A percentile compares a stretch with the other conserved stretches of the same genome.
Evolutionary conservation across 202 grass and related monocot species (phyloP).

Genomic region (Digitaria exilis): DNA sequence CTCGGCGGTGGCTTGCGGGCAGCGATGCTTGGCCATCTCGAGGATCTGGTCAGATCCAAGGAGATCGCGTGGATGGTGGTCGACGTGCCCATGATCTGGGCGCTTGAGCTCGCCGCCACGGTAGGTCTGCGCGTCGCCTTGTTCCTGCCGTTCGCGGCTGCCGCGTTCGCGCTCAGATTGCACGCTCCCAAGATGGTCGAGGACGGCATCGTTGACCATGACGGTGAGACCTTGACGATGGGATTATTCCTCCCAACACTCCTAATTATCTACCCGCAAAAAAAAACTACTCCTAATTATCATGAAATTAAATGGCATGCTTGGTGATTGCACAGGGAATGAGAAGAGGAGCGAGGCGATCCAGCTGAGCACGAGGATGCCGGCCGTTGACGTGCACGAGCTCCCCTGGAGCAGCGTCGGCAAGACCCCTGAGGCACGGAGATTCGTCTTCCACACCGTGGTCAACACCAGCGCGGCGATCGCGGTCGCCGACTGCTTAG

Average conservation of each 20-base stretch:
- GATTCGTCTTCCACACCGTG: conserved; percentile 27
- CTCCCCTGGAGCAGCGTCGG: conserved; percentile 36
- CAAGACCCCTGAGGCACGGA: background rate
- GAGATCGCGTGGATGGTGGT: conserved; percentile 28
- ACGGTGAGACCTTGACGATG: conserved; percentile 2
- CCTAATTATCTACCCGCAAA: too few relatives aligned
- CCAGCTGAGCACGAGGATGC: conserved; percentile 35
- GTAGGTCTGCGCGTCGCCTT: conserved; percentile 27
- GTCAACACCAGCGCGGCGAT: background rate
- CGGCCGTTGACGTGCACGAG: conserved; percentile 3
- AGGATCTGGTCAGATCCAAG: conserved; percentile 19
- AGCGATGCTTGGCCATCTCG: background rate
- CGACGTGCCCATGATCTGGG: conserved; percentile 35
- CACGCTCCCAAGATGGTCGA: conserved; percentile 25
- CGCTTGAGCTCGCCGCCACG: background rate
- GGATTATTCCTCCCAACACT: too few relatives aligned
- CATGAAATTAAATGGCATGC: background rate
- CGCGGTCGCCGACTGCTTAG: conserved; percentile 28
- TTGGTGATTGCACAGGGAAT: background rate
- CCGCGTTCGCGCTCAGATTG: background rate
- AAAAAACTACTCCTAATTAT: too few relatives aligned
- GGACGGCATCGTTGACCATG: conserved; percentile 26
- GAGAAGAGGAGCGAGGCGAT: conserved; percentile 28
- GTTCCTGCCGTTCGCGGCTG: conserved; percentile 3
- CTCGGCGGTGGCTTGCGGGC: background rate